Conservation (phyloP, 495 filamentous ascomycete genomes). For the Cetradonia linearis region DNA sequence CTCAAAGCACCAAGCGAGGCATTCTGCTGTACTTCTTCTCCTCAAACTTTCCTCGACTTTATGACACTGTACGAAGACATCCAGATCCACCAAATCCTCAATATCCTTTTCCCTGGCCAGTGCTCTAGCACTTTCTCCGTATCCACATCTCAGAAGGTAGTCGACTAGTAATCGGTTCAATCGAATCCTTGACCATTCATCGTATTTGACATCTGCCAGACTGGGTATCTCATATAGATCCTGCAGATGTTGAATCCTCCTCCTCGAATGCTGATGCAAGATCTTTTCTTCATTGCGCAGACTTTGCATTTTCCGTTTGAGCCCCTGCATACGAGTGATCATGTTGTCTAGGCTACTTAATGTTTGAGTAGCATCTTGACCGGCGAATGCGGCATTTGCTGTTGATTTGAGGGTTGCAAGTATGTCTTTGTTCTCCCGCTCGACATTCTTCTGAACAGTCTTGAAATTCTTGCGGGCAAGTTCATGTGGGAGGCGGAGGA, state of each 20-base stretch:
- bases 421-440: slow-evolving; percentile 63
- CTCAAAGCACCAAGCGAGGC: slow-evolving; percentile 80
- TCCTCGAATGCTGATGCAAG: slow-evolving; percentile 60
- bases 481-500: slow-evolving; percentile 83
- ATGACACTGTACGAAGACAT: slow-evolving; percentile 76
- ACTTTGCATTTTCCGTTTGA: slow-evolving; percentile 75
- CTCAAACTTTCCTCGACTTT: slow-evolving; percentile 61
- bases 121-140: slow-evolving; percentile 62
- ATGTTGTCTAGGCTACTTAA: slow-evolving; percentile 71
- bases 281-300: slow-evolving; percentile 68
- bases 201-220: slow-evolving; percentile 87
- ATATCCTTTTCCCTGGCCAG: slow-evolving; percentile 63
- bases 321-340: slow-evolving; percentile 68
- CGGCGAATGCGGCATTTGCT: slow-evolving; percentile 54
- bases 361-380: slow-evolving; percentile 54
- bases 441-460: slow-evolving; percentile 67
- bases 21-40: slow-evolving; percentile 61
- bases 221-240: slow-evolving; percentile 70
- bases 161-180: slow-evolving; percentile 82
- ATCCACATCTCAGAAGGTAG: slow-evolving; percentile 77
- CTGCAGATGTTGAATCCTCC: slow-evolving; percentile 68
- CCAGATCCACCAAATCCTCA: slow-evolving; percentile 75
- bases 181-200: slow-evolving; percentile 71
- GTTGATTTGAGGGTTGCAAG: slow-evolving; percentile 59
- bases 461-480: slow-evolving; percentile 90